Base-by-base conservation (phyloP, 192 early-diverging fungal genomes). In the Coemansia sp. region DNA sequence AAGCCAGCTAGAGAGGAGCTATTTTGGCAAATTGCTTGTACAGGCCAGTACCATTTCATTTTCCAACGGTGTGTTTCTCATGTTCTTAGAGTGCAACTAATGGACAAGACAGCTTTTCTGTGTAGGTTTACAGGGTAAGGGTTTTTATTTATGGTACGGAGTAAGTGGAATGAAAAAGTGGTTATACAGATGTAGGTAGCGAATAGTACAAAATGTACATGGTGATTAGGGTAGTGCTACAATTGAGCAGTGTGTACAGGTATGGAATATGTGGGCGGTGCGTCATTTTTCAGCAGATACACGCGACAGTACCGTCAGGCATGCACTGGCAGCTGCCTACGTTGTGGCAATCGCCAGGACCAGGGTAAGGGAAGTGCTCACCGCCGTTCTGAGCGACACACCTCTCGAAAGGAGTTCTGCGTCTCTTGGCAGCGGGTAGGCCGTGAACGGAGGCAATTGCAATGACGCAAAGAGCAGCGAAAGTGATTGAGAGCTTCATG, bases 361-460 rank as follows among this genome's bases (percentile, higher is more conserved):
- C 75, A 0, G 70, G 71, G n/a, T 78, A 77, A 12, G 76, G 76
- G 64, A 75, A 83, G 15, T 38, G 35, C 22, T 34, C 43, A n/a
- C 80, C 75, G 16, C 72, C 80, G 32, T 83, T 62, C 43, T 75
- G 69, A 11, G 27, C 40, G 30, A 83, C 72, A 38, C 80, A 83
- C 65, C 71, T 60, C 1, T 83, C 65, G 56, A 66, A 83, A 1
- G 62, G 67, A 10, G 22, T 60, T 13, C 2, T 29, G 30, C 12
- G 40, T 30, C 24, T 52, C 38, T 18, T 39, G 16, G 43, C 11
- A 24, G 61, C 47, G 13, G 71, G 68, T 12, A 59, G 41, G 12
- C 65, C 64, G 12, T 69, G 59, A 13, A 68, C 61, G 3, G 73
- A 59, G 11, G 59, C 38, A 9, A 47, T 44, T 6, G 50, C 29